Percentiles rank a stretch among this genome's conserved stretches.
phyloP scores from a whole-genome alignment of 805 yeast species.

The Wickerhamomyces sydowiorum region DNA sequence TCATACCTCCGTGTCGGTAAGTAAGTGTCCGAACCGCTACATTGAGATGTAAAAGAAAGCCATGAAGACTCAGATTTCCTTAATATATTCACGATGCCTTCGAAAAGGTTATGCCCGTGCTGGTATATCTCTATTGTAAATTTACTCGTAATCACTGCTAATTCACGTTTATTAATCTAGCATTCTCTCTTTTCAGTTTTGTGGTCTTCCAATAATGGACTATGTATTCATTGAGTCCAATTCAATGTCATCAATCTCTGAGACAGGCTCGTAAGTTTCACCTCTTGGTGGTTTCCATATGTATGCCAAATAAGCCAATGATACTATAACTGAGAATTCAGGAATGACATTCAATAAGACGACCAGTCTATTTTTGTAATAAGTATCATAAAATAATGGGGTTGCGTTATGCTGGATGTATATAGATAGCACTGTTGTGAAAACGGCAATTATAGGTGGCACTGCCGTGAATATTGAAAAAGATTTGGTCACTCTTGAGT shows the following conservation, averaged over 20 bases:
- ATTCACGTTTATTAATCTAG: no score
- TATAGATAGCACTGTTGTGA: background rate
- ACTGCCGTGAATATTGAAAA: background rate
- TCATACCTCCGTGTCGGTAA: no score
- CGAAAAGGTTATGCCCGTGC: no score
- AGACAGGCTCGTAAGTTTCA: background rate
- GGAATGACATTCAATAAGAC: background rate
- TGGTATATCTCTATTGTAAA: no score
- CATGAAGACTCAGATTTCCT: no score
- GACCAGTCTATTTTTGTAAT: background rate
- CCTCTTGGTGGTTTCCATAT: background rate
- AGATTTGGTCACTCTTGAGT: background rate
- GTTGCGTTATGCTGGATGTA: background rate
- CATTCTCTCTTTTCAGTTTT: no score
- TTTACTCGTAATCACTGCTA: no score
- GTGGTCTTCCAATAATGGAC: background rate
- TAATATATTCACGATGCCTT: no score
- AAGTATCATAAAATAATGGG: background rate
- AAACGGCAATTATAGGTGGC: background rate
- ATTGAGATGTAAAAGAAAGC: no score
- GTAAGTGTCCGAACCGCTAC: no score
- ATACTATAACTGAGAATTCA: background rate
- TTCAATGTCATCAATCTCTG: background rate
- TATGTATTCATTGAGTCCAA: background rate
- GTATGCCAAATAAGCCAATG: background rate